Evolutionary conservation across 2,329 filamentous ascomycete species (phyloP).

Genomic region (Sporothrix euskadiensis): DNA sequence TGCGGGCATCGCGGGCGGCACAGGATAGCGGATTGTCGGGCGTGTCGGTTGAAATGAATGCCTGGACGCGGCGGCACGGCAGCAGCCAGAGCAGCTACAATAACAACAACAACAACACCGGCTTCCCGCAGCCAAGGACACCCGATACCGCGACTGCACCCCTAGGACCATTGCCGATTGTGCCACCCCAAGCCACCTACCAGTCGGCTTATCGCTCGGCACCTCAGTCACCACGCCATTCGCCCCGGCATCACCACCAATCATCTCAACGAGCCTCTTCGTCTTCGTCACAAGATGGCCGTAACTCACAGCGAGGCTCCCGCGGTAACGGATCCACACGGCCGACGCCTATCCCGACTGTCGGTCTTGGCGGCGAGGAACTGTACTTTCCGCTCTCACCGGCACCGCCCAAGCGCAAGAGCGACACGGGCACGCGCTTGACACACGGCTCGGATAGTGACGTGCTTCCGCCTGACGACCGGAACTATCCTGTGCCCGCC

Average conservation of each 20-base stretch:
- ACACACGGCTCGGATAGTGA: slow-evolving; percentile 27
- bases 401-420: slow-evolving; percentile 22
- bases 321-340: not conserved
- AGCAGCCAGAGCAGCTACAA: not conserved
- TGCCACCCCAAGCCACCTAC: not conserved
- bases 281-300: slow-evolving; percentile 16
- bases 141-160: not conserved
- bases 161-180: not conserved
- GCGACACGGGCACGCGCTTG: slow-evolving; percentile 23
- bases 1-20: not conserved
- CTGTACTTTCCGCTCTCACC: slow-evolving; percentile 27
- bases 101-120: not conserved
- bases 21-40: slow-evolving; percentile 16
- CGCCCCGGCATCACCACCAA: not conserved
- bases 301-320: slow-evolving; percentile 14
- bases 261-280: not conserved
- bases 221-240: not conserved
- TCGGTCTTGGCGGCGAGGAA: slow-evolving; percentile 22
- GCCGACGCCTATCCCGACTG: slow-evolving; percentile 4
- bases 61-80: not conserved
- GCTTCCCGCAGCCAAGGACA: not conserved
- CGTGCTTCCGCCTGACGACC: slow-evolving; percentile 28
- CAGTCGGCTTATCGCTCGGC: not conserved
- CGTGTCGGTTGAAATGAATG: slow-evolving; percentile 20
- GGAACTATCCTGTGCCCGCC: slow-evolving; percentile 23